A percentile compares a stretch with the other conserved stretches of the same genome.
phyloP scores from a whole-genome alignment of 306 rosid genomes.

The Prunus mume region DNA sequence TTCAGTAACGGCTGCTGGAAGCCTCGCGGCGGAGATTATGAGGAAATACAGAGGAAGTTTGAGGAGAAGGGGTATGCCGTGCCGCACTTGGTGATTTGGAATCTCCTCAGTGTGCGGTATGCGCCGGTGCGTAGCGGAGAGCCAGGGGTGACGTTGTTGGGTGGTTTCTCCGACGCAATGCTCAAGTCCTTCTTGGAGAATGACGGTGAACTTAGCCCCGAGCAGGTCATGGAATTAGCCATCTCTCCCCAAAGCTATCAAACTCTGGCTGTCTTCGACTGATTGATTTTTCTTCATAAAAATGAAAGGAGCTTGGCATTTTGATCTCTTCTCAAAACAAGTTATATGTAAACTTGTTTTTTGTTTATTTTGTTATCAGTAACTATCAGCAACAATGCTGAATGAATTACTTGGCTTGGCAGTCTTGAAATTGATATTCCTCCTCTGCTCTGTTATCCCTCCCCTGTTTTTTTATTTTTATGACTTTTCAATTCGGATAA shows the following conservation, averaged over 20 bases:
- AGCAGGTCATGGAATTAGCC: slow-evolving; percentile 36
- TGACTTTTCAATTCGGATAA: too few relatives aligned
- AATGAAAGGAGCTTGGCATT: too few relatives aligned
- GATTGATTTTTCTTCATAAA: neutral
- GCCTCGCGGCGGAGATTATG: neutral
- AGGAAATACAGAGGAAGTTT: slow-evolving; percentile 45
- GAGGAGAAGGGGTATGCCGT: slow-evolving; percentile 43
- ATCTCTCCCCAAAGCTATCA: slow-evolving; percentile 40
- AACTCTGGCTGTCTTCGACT: slow-evolving; percentile 40
- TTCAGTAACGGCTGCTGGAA: too few relatives aligned
- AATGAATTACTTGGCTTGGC: too few relatives aligned
- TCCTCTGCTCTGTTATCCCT: too few relatives aligned
- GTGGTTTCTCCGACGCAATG: slow-evolving; percentile 62
- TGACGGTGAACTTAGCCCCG: slow-evolving; percentile 33
- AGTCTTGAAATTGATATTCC: too few relatives aligned
- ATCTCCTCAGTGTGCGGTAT: slow-evolving; percentile 40
- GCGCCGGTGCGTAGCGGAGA: slow-evolving; percentile 24
- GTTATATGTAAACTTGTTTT: too few relatives aligned
- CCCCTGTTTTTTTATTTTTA: too few relatives aligned
- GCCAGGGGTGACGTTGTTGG: slow-evolving; percentile 56
- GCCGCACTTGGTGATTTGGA: slow-evolving; percentile 67
- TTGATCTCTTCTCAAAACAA: too few relatives aligned
- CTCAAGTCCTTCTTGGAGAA: slow-evolving; percentile 44
- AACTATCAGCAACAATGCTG: too few relatives aligned
- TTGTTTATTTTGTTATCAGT: too few relatives aligned